Evolutionary conservation across 2,329 filamentous ascomycete genomes (phyloP).

Genomic region (Ophiostoma perfectum): DNA sequence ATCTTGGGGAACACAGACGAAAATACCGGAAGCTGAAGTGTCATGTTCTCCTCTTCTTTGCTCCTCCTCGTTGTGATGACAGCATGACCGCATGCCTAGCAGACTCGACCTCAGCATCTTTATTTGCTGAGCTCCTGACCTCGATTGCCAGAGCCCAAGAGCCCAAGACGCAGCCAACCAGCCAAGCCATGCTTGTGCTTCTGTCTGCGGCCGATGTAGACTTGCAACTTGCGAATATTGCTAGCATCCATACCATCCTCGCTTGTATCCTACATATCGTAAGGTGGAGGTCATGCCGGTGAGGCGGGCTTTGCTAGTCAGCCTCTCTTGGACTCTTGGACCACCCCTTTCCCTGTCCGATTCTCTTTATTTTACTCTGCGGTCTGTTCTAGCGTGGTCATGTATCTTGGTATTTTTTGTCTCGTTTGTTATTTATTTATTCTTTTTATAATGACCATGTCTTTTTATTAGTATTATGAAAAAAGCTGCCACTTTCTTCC

Average conservation of each 20-base stretch:
- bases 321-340: constrained; percentile 3
- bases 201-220: neutral
- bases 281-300: constrained; percentile 1
- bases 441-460: neutral
- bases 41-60: neutral
- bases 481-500: neutral
- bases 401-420: neutral
- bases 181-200: constrained; percentile 20
- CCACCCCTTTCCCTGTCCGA: constrained; percentile 3
- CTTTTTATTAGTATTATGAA: neutral
- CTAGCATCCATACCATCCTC: neutral
- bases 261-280: constrained; percentile 1
- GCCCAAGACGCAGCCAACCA: constrained; percentile 6
- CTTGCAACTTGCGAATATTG: neutral
- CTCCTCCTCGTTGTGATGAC: neutral
- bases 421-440: neutral
- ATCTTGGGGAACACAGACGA: constrained; percentile 2
- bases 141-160: neutral
- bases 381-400: neutral
- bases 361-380: neutral
- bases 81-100: neutral
- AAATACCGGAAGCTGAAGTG: neutral
- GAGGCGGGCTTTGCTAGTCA: constrained; percentile 7
- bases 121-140: too few relatives aligned
- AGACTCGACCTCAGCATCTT: neutral